Conservation (phyloP, 306 rosid genomes). For the Trichosanthes cucumerina region DNA sequence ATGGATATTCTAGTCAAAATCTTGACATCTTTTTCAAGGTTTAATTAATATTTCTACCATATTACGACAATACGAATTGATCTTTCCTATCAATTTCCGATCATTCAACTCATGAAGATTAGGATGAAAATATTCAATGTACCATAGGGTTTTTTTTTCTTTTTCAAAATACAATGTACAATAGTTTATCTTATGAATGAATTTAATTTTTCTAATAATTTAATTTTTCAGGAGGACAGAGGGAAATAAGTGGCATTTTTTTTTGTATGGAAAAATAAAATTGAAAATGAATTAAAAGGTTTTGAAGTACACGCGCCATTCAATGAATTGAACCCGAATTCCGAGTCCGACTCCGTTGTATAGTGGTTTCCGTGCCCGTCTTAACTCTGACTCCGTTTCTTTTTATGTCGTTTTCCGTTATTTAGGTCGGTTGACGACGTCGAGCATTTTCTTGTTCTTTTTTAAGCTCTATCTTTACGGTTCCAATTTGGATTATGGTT, state of each 20-base stretch:
- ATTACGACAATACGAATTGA: not conserved
- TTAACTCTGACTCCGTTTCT: not conserved
- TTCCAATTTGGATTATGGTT: too few relatives aligned
- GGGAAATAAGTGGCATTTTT: not conserved
- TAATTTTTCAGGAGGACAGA: not conserved
- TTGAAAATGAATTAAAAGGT: not conserved
- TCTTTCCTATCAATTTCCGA: not conserved
- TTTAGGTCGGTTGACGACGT: not conserved
- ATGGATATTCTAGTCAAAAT: too few relatives aligned
- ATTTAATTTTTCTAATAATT: too few relatives aligned
- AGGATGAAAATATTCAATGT: not conserved
- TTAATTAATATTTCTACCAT: not conserved
- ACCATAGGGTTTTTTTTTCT: not conserved
- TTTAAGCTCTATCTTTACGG: too few relatives aligned
- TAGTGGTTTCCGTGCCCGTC: not conserved
- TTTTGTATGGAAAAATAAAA: too few relatives aligned
- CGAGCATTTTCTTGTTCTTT: too few relatives aligned
- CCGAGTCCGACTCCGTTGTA: not conserved
- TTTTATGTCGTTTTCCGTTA: not conserved
- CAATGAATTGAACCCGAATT: not conserved
- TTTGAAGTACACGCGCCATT: not conserved
- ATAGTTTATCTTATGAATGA: not conserved
- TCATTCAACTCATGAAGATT: not conserved
- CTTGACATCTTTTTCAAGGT: not conserved
- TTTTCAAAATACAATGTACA: too few relatives aligned